These are phyloP conservation scores for Aspergillus novoparasiticus DNA, from an alignment of 2,329 filamentous ascomycete genomes.

Conservation along the genomic window DNA sequence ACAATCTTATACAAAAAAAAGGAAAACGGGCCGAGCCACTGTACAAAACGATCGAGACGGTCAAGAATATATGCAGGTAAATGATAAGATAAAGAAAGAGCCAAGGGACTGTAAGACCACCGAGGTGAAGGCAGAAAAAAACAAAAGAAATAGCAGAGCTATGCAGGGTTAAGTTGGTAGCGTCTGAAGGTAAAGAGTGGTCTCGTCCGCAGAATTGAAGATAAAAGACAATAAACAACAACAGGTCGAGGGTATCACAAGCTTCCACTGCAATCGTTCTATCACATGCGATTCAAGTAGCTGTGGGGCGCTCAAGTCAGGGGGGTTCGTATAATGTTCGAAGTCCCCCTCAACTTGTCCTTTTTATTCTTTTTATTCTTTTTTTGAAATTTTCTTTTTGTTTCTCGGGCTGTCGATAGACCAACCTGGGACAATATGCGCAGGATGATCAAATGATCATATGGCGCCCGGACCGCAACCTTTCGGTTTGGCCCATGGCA, in stretches of 20 bases:
- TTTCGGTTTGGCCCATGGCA: background rate
- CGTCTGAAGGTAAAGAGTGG: constrained; percentile 1
- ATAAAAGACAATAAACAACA: constrained; percentile 5
- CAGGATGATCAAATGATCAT: background rate
- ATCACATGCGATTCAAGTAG: constrained; percentile 1
- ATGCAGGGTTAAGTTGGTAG: constrained; percentile 4
- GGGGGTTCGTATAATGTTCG: background rate
- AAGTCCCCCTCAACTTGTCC: background rate
- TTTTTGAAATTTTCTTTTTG: background rate
- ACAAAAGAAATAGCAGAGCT: constrained; percentile 17
- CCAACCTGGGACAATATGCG: too few species aligned
- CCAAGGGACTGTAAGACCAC: constrained; percentile 13
- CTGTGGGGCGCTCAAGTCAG: constrained; percentile 1
- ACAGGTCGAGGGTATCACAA: constrained; percentile 4
- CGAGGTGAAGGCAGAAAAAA: background rate
- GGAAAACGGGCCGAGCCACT: constrained; percentile 12
- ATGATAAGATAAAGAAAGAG: constrained; percentile 3
- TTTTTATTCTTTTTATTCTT: background rate
- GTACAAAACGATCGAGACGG: constrained; percentile 14
- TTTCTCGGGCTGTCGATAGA: background rate
- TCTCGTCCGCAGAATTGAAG: background rate
- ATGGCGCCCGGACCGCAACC: background rate
- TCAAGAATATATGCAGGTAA: constrained; percentile 15
- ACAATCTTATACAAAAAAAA: constrained; percentile 14
- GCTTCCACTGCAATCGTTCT: constrained; percentile 1